These are phyloP conservation scores for Mediolabrus comicus DNA, from an alignment of 108 stramenopile species.

Conservation along the genomic window DNA sequence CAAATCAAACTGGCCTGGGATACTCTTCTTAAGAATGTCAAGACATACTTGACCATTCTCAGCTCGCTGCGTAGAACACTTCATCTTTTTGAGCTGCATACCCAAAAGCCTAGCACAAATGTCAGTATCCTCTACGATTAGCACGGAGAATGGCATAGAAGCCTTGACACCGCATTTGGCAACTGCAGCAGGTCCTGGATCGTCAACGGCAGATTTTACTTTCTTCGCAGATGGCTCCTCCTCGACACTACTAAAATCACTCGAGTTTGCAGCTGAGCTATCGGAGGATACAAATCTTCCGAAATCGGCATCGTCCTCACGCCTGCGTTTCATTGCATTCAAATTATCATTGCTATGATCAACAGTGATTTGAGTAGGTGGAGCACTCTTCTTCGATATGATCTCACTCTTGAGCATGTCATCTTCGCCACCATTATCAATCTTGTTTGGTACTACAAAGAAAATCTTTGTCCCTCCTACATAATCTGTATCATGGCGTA, in stretches of 20 bases:
- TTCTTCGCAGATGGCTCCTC: not conserved
- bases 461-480: slow-evolving; percentile 18
- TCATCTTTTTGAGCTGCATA: slow-evolving; percentile 24
- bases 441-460: slow-evolving; percentile 12
- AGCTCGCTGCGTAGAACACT: slow-evolving; percentile 35
- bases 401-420: slow-evolving; percentile 16
- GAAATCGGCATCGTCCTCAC: slow-evolving; percentile 11
- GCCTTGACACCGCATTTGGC: slow-evolving; percentile 43
- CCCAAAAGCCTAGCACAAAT: slow-evolving; percentile 46
- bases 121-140: slow-evolving; percentile 58
- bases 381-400: slow-evolving; percentile 7
- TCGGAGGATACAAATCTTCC: slow-evolving; percentile 5
- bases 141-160: slow-evolving; percentile 30
- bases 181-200: slow-evolving; percentile 12
- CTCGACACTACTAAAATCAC: not conserved
- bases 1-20: slow-evolving; percentile 36
- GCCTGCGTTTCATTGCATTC: slow-evolving; percentile 8
- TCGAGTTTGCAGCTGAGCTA: not conserved
- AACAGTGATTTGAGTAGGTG: slow-evolving; percentile 9
- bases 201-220: not conserved
- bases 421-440: not conserved
- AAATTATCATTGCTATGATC: not conserved
- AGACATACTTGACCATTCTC: slow-evolving; percentile 52
- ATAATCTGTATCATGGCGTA: slow-evolving; percentile 26
- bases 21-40: slow-evolving; percentile 29